Evolutionary conservation across 441 rosid genomes (phyloP), one percentile per base, ranked within the genome.

Genomic region (Corymbia calophylla): DNA sequence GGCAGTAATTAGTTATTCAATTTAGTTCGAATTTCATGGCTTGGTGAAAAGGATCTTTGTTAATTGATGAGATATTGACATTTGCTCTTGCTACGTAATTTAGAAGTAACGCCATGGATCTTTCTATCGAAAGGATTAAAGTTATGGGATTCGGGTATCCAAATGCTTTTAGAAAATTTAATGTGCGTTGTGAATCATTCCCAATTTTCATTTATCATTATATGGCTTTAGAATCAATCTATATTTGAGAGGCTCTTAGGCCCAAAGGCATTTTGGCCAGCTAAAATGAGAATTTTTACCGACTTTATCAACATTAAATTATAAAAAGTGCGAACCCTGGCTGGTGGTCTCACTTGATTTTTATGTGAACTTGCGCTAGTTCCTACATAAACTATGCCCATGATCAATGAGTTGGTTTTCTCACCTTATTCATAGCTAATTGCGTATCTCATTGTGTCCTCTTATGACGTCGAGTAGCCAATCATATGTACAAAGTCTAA

Each of bases 291-390:
- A 39, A 31, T 31, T 66, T 66, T 16, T 3, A 66, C 39, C 35
- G 17, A 18, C 9, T n/a, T 7, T 64, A 64, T n/a, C 32, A 1
- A 1, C 6, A 31, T 8, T 31, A 70, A 70, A 9, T 70, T 9
- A 35, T 2, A 32, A 35, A 5, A 25, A 32, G 9, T 19, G 81
- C 1, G 1, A 70, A 35, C 13, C 25, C 8, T 10, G 0, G 4
- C 15, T 1, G 23, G 4, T 19, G 14, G 48, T 32, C 21, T 68
- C 47, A 32, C 32, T 32, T 68, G 47, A 68, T 68, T 66, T 32
- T 35, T 9, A 32, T 19, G 81, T 9, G 81, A 35, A 70, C 48
- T 35, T 70, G 48, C 8, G 6, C 81, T 9, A 11, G 27, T 35
- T 70, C 48, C 48, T 70, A 9, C 12, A 35, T 70, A 9, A 47